Base-by-base conservation (phyloP, 805 yeast species). In the Cyberlindnera galapagoensis region DNA sequence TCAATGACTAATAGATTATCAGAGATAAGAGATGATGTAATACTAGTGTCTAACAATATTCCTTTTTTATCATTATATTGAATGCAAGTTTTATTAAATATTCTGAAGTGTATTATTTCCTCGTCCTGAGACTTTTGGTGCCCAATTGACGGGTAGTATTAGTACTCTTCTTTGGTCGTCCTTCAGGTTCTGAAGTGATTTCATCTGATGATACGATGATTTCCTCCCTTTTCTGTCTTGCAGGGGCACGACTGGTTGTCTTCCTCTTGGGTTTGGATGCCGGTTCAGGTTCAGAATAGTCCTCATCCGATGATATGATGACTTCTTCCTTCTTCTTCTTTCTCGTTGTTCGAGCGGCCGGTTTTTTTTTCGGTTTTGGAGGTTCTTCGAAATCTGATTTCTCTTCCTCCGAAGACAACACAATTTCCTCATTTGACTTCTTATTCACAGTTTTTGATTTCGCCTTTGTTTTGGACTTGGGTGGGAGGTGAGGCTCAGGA, bases 11-110 rank as follows among this genome's bases (percentile, higher is more conserved):
- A n/a, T n/a, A n/a, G n/a, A n/a, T n/a, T n/a, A n/a, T n/a, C n/a
- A n/a, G 24, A 8, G 31, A 28, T 21, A 28, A 21, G 11, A 28
- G 31, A n/a, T n/a, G n/a, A n/a, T n/a, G n/a, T n/a, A n/a, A n/a
- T n/a, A 21, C 31, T 8, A 21, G 6, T 13, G 24, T 14, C n/a
- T n/a, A n/a, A n/a, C n/a, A n/a, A n/a, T n/a, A n/a, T n/a, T n/a
- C n/a, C n/a, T n/a, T n/a, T n/a, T n/a, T n/a, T n/a, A n/a, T n/a
- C n/a, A n/a, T n/a, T n/a, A n/a, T n/a, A n/a, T n/a, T n/a, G n/a
- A n/a, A n/a, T n/a, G n/a, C n/a, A n/a, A n/a, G n/a, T n/a, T n/a
- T n/a, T n/a, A n/a, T n/a, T n/a, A n/a, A n/a, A n/a, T n/a, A n/a
- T n/a, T n/a, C n/a, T n/a, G n/a, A n/a, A n/a, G n/a, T n/a, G n/a